These are phyloP conservation scores for Solanum sejunctum DNA, from an alignment of 257 asterid genomes.

Conservation along the genomic window DNA sequence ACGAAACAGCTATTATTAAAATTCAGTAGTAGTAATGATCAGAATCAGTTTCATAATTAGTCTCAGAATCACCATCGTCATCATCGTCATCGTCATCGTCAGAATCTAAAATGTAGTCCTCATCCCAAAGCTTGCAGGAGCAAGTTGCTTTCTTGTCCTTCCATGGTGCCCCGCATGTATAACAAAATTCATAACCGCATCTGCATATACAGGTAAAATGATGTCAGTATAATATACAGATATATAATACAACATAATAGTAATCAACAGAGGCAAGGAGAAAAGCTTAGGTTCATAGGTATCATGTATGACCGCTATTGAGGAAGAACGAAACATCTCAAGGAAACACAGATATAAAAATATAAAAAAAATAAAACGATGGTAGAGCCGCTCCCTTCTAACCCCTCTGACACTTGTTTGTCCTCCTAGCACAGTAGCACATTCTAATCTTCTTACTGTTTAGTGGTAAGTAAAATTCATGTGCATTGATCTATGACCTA, in stretches of 20 bases:
- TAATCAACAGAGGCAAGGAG: not conserved
- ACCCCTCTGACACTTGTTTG: not conserved
- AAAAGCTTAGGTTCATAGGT: not conserved
- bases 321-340: not conserved
- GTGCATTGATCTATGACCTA: not conserved
- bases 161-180: constrained; percentile 28
- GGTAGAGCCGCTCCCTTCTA: not conserved
- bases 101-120: constrained; percentile 6
- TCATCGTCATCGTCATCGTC: not conserved
- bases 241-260: not conserved
- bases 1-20: not conserved
- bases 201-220: constrained; percentile 12
- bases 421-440: not conserved
- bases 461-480: not conserved
- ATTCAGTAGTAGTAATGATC: not conserved
- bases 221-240: not conserved
- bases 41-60: not conserved
- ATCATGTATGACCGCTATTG: not conserved
- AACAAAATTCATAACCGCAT: constrained; percentile 53
- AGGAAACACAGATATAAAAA: not conserved
- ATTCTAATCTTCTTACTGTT: not conserved
- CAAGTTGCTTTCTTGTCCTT: constrained; percentile 19
- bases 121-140: constrained; percentile 23
- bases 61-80: not conserved
- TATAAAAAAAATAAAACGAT: not conserved